These are phyloP conservation scores for Metschnikowia cerradonensis DNA, from an alignment of 805 yeast genomes.

Conservation along the genomic window DNA sequence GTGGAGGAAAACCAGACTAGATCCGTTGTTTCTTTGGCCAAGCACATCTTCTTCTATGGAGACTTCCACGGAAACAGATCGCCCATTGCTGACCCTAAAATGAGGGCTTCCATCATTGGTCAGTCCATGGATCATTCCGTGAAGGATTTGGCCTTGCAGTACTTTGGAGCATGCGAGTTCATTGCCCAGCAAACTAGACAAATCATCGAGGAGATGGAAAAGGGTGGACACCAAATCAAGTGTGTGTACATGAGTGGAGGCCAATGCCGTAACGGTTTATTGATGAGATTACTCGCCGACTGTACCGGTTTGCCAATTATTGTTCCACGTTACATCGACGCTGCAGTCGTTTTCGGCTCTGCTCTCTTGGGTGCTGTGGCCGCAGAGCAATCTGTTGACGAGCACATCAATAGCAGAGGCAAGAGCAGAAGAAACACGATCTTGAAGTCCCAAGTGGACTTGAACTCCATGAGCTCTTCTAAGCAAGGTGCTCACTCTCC, in stretches of 20 bases:
- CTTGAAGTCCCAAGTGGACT: conserved; percentile 31
- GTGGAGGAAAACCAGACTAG: conserved; percentile 53
- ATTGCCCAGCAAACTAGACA: conserved; percentile 97
- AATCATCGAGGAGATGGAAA: conserved; percentile 79
- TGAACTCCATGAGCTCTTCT: conserved; percentile 15
- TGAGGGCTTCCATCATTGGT: conserved; percentile 91
- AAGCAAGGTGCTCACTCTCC: conserved; percentile 11
- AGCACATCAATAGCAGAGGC: conserved; percentile 31
- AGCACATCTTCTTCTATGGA: conserved; percentile 87
- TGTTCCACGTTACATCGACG: conserved; percentile 92
- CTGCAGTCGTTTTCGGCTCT: conserved; percentile 95
- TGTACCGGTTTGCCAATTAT: conserved; percentile 89
- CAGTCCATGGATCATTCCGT: conserved; percentile 86
- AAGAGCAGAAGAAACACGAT: conserved; percentile 34
- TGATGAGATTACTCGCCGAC: conserved; percentile 87
- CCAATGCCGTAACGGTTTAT: conserved; percentile 86
- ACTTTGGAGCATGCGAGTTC: conserved; percentile 93
- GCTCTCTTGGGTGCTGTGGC: conserved; percentile 96
- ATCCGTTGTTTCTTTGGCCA: conserved; percentile 76
- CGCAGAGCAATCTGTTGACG: conserved; percentile 55
- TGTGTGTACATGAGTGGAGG: conserved; percentile 93
- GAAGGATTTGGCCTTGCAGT: conserved; percentile 78
- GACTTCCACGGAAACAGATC: conserved; percentile 96
- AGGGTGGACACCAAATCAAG: conserved; percentile 70
- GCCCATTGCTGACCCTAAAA: conserved; percentile 92